These are phyloP conservation scores for Neurospora sp. DNA, from an alignment of 2,329 filamentous ascomycete species.

Conservation along the genomic window DNA sequence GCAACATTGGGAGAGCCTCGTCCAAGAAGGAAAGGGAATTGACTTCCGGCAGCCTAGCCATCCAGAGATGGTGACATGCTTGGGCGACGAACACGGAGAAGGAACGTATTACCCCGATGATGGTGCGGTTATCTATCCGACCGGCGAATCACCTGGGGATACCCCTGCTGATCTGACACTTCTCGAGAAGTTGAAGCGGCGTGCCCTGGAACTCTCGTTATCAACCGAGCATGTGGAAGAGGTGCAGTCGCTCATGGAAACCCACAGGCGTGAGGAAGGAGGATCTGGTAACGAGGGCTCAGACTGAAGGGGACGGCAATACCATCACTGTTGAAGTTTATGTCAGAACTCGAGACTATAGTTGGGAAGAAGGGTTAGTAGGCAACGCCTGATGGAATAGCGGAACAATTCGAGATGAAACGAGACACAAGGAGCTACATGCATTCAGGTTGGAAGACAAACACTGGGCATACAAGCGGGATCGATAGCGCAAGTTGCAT, in stretches of 20 bases:
- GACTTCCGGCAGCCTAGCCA: background rate
- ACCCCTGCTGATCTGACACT: background rate
- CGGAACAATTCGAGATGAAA: background rate
- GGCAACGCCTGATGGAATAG: background rate
- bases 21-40: background rate
- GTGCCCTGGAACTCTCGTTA: background rate
- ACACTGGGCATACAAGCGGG: background rate
- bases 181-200: background rate
- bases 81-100: background rate
- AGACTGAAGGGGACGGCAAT: background rate
- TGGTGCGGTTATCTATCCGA: background rate
- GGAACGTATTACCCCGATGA: background rate
- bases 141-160: background rate
- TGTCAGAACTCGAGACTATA: background rate
- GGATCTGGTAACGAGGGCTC: background rate
- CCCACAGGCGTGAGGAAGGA: background rate
- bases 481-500: background rate
- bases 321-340: background rate
- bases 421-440: background rate
- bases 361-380: background rate
- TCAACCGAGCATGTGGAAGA: background rate
- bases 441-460: background rate
- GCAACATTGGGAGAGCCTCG: background rate
- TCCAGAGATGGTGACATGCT: background rate
- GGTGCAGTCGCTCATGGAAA: background rate